These are phyloP conservation scores for Cordia subcordata DNA, from an alignment of 257 asterid species.

Conservation along the genomic window DNA sequence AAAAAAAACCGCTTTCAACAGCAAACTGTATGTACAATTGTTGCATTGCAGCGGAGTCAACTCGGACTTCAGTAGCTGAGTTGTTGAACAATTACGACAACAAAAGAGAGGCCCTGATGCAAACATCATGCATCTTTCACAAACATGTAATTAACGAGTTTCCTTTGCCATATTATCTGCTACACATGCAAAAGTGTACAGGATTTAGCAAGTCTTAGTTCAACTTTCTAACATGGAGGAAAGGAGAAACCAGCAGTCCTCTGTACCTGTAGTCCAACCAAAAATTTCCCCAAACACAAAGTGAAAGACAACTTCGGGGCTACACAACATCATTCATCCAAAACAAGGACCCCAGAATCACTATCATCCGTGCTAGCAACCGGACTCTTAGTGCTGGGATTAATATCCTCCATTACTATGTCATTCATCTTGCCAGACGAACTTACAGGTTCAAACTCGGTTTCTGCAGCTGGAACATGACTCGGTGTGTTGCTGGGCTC, in stretches of 20 bases:
- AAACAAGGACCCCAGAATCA: slow-evolving; percentile 9
- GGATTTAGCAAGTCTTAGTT: no score
- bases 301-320: neutral
- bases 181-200: no score
- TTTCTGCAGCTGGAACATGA: neutral
- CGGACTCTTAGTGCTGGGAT: neutral
- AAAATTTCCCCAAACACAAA: neutral
- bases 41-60: no score
- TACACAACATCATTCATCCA: slow-evolving; percentile 4
- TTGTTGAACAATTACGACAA: no score
- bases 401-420: slow-evolving; percentile 14
- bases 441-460: neutral
- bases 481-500: slow-evolving; percentile 3
- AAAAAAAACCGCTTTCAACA: no score
- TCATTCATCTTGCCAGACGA: slow-evolving; percentile 14
- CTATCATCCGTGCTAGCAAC: neutral
- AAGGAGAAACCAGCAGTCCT: neutral
- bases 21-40: no score
- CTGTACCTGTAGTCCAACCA: neutral
- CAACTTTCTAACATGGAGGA: no score
- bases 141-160: no score
- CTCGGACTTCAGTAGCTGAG: no score
- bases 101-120: no score
- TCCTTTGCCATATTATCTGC: no score
- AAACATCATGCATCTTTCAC: no score